Conservation (phyloP, 768 basidiomycete species). For the Tricholoma bakamatsutake region DNA sequence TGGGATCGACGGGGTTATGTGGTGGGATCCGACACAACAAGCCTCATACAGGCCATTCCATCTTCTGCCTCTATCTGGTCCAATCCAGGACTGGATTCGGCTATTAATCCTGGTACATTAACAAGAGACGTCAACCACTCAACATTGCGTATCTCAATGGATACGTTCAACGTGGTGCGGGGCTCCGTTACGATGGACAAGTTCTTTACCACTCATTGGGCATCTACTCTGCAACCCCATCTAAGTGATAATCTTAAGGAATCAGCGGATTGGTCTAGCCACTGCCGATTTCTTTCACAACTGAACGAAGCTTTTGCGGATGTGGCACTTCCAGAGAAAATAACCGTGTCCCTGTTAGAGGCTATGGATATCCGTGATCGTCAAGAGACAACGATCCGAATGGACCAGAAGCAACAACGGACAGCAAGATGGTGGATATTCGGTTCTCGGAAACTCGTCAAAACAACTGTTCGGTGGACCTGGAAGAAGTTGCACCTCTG, state of each 20-base stretch:
- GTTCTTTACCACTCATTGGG: neutral
- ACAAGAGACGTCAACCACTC: neutral
- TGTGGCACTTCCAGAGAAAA: conserved; percentile 14
- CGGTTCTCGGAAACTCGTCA: conserved; percentile 1
- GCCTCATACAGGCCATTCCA: conserved; percentile 17
- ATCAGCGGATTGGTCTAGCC: neutral
- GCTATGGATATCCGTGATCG: conserved; percentile 24
- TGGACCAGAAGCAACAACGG: neutral
- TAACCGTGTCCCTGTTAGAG: conserved; percentile 23
- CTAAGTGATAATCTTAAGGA: neutral
- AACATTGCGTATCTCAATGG: neutral
- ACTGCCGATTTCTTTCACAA: neutral
- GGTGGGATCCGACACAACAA: conserved; percentile 9
- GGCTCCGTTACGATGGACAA: neutral
- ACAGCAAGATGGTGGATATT: neutral
- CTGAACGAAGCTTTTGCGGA: neutral
- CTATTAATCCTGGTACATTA: neutral
- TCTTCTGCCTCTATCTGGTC: conserved; percentile 22
- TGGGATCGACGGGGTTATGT: neutral
- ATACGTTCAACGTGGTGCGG: neutral
- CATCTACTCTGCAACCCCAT: neutral
- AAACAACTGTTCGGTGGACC: conserved; percentile 1
- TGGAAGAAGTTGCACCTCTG: conserved; percentile 6
- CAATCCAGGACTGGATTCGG: neutral
- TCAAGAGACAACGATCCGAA: neutral